Percentiles rank a stretch among this genome's conserved stretches.
phyloP scores from a whole-genome alignment of 108 stramenopile genomes.

The Hondaea fermentalgiana region DNA sequence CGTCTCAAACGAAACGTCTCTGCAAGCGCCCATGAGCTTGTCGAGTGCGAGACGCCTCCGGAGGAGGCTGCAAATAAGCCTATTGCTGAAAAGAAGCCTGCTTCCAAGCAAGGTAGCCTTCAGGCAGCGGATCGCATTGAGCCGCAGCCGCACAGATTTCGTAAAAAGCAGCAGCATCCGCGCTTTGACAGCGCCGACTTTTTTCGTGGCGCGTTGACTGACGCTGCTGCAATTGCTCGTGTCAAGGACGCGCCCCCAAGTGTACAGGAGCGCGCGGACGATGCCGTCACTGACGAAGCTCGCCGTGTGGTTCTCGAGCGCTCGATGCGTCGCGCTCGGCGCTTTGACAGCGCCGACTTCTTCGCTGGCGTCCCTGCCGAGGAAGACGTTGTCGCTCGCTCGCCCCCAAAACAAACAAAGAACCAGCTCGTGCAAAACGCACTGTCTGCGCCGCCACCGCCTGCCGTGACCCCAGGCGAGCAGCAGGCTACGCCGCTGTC shows the following conservation, averaged over 20 bases:
- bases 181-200: neutral
- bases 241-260: neutral
- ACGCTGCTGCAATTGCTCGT: neutral
- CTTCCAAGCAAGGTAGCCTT: no score
- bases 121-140: no score
- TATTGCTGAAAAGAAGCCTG: no score
- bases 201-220: neutral
- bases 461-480: no score
- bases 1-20: neutral
- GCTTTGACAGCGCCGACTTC: neutral
- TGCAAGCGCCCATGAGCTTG: neutral
- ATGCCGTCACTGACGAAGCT: neutral
- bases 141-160: no score
- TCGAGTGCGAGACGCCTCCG: no score
- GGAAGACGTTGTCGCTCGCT: neutral
- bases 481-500: neutral
- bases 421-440: neutral
- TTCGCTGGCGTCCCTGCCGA: neutral
- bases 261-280: no score
- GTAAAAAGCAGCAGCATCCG: neutral
- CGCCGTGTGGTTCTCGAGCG: neutral
- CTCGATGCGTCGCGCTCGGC: neutral
- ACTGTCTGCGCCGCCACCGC: neutral
- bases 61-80: no score
- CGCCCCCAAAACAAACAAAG: neutral